phyloP scores from a whole-genome alignment of 2,329 filamentous ascomycete species.

The Penicillium palitans region DNA sequence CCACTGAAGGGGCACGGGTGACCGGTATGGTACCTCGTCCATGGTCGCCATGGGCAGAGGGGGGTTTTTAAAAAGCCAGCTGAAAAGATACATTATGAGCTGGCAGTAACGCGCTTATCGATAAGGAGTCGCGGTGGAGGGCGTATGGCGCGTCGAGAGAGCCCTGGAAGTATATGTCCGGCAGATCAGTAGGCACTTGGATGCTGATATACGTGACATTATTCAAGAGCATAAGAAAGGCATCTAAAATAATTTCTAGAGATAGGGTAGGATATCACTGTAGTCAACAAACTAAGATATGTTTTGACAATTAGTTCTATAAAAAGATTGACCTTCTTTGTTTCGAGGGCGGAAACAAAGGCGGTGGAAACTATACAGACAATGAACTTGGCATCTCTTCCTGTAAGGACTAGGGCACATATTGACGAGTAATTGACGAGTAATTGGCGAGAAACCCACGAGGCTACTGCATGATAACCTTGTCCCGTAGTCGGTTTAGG shows the following conservation, averaged over 20 bases:
- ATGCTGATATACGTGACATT: background rate
- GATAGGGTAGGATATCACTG: background rate
- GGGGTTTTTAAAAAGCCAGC: background rate
- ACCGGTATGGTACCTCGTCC: conserved; percentile 49
- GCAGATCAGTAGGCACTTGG: background rate
- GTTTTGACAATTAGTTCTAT: background rate
- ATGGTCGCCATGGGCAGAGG: conserved; percentile 22
- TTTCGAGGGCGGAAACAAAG: conserved; percentile 2
- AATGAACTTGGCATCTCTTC: conserved; percentile 1
- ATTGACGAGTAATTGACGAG: background rate
- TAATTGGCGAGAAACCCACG: background rate
- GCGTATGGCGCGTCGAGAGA: background rate
- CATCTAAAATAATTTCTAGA: background rate
- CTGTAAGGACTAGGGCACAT: background rate
- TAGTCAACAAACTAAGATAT: background rate
- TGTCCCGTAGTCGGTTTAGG: background rate
- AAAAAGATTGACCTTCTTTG: conserved; percentile 1
- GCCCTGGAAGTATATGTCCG: background rate
- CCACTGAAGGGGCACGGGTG: conserved; percentile 58
- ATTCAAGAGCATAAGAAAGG: background rate
- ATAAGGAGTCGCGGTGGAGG: conserved; percentile 17
- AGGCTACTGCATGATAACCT: background rate
- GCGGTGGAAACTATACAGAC: background rate
- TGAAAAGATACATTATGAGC: conserved; percentile 1
- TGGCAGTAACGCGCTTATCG: conserved; percentile 22